Base-by-base conservation (phyloP, 257 asterid genomes). In the Petunia axillaris region DNA sequence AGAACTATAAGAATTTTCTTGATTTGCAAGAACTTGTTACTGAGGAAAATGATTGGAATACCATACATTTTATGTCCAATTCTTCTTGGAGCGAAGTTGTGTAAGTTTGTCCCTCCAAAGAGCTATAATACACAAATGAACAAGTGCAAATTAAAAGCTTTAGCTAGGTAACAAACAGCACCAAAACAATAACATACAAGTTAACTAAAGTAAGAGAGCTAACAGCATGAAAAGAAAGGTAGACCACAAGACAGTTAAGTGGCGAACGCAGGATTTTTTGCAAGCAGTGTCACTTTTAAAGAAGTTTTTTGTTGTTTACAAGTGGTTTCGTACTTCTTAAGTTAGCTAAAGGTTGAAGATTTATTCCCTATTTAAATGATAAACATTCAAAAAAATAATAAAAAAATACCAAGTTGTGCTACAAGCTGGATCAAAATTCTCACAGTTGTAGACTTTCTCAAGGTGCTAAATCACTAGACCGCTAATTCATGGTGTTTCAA, bases 41-140 rank as follows among this genome's bases (percentile, higher is more conserved):
- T 8, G 39, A 43, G 75, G 14, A 68, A 43, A 35, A 68, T 15
- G 76, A 68, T 68, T 43, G 57, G 57, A 68, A 70, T 8, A 25
- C 4, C 10, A 1, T 16, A 70, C 77, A 41, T 70, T 75, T 82
- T 85, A 94, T 77, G 91, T 80, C 97, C 98, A 91, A 84, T 94
- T 94, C 85, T 88, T 91, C 86, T 90, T 91, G 1, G 98, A 85
- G 44, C 98, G 94, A 43, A 92, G 94, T 81, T 92, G 94, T 75
- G 90, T 92, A 64, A 94, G 94, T 82, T 87, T 87, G 89, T 94
- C 99, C 88, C 99, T 89, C 97, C 94, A 95, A 71, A 77, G 86
- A 82, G 99, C 99, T 95, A 90, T 65, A 81, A 2, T 36, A 63
- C 38, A 9, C 37, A n/a, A 58, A 59, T 10, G n/a, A 1, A 63